Conservation (phyloP, 352 stramenopile genomes). For the Pythium oligandrum region DNA sequence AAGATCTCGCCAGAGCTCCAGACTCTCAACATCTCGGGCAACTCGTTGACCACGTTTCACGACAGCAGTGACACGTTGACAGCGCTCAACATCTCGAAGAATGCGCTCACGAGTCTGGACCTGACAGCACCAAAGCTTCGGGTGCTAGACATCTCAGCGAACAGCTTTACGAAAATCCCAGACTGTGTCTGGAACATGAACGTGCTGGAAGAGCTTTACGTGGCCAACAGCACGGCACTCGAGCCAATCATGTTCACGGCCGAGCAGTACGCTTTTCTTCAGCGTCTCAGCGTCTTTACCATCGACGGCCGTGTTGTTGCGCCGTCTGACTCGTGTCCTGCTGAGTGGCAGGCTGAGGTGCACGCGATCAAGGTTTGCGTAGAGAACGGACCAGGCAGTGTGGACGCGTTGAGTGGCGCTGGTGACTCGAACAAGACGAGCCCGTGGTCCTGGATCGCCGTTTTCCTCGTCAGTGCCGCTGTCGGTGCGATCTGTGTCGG, state of each 20-base stretch:
- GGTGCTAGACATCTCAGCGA: slow-evolving; percentile 10
- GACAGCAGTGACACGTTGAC: slow-evolving; percentile 1
- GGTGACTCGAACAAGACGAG: neutral
- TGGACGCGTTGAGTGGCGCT: neutral
- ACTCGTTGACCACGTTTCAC: slow-evolving; percentile 5
- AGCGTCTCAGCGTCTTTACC: slow-evolving; percentile 8
- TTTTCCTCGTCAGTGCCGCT: slow-evolving; percentile 3
- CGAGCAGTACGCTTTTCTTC: slow-evolving; percentile 12
- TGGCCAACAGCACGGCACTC: slow-evolving; percentile 5
- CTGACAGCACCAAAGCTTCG: slow-evolving; percentile 7
- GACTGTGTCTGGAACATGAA: slow-evolving; percentile 9
- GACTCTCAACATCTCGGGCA: slow-evolving; percentile 12
- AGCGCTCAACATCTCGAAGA: slow-evolving; percentile 13
- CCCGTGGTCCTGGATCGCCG: slow-evolving; percentile 8
- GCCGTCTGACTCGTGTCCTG: slow-evolving; percentile 2
- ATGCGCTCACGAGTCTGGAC: slow-evolving; percentile 6
- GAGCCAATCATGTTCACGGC: slow-evolving; percentile 4
- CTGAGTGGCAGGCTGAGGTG: slow-evolving; percentile 6
- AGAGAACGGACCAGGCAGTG: neutral
- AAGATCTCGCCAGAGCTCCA: slow-evolving; percentile 9
- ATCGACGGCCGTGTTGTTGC: slow-evolving; percentile 4
- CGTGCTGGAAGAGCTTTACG: slow-evolving; percentile 11
- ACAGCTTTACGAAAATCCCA: slow-evolving; percentile 9
- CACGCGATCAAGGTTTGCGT: slow-evolving; percentile 6
- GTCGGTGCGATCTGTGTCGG: slow-evolving; percentile 1